Percentiles rank a stretch among this genome's conserved stretches.
These are phyloP conservation scores for Lecanicillium sp. DNA, from an alignment of 2,329 filamentous ascomycete species.

Conservation along the genomic window DNA sequence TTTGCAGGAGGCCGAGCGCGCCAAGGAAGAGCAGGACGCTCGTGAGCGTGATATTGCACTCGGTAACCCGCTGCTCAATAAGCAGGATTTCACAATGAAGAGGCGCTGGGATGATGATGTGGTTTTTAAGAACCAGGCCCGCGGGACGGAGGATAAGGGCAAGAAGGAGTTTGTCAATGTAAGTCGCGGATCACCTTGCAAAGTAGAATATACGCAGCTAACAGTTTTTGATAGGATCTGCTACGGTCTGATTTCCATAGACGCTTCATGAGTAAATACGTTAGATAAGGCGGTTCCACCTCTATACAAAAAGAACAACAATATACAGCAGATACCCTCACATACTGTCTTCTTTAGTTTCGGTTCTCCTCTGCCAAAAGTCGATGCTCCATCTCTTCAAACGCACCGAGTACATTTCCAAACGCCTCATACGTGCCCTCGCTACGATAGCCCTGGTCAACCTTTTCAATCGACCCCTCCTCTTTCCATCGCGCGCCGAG, in stretches of 20 bases:
- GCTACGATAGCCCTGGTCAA: conserved; percentile 68
- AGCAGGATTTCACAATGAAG: conserved; percentile 83
- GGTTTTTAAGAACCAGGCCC: conserved; percentile 97
- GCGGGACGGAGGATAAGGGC: conserved; percentile 85
- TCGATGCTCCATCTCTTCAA: conserved; percentile 64
- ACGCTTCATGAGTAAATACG: conserved; percentile 78
- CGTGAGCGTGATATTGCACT: conserved; percentile 82
- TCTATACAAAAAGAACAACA: conserved; percentile 13
- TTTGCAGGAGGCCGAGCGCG: conserved; percentile 65
- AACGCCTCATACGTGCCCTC: conserved; percentile 69
- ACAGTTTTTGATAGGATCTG: conserved; percentile 54
- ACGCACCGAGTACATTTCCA: conserved; percentile 65
- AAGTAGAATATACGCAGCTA: too few relatives aligned
- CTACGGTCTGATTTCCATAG: conserved; percentile 95
- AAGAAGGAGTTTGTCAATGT: conserved; percentile 97
- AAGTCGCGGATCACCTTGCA: conserved; percentile 31
- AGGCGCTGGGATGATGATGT: conserved; percentile 96
- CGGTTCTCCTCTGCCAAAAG: conserved; percentile 40
- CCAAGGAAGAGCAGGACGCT: conserved; percentile 73
- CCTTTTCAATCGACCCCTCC: conserved; percentile 70
- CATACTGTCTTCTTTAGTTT: conserved; percentile 5
- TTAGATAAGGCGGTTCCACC: conserved; percentile 31
- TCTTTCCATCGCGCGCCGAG: conserved; percentile 81
- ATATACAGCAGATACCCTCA: conserved; percentile 13
- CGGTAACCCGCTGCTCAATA: conserved; percentile 88